Conservation (phyloP, 495 filamentous ascomycete genomes). For the Penicillium argentinense region DNA sequence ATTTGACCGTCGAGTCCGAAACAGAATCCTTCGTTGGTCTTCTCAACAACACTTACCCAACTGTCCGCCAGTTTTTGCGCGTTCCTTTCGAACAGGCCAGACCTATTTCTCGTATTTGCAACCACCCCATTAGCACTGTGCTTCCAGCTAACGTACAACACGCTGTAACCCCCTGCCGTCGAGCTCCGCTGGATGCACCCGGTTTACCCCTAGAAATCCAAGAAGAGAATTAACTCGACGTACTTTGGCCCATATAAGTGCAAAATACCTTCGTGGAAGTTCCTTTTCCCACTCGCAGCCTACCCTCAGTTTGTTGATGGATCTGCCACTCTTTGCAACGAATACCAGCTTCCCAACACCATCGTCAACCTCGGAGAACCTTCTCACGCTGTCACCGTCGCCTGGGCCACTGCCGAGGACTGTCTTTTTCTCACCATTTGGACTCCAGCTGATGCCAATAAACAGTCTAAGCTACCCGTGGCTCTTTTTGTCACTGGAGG, state of each 20-base stretch:
- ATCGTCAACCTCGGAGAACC: constrained; percentile 12
- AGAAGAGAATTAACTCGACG: constrained; percentile 7
- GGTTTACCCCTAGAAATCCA: constrained; percentile 3
- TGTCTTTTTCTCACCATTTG: constrained; percentile 20
- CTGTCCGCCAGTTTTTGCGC: constrained; percentile 10
- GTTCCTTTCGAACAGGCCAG: constrained; percentile 12
- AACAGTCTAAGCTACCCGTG: constrained; percentile 13
- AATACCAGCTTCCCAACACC: constrained; percentile 11
- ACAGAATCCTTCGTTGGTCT: constrained; percentile 13
- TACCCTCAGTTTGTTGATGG: constrained; percentile 14
- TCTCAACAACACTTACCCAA: constrained; percentile 6
- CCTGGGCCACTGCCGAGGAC: constrained; percentile 20
- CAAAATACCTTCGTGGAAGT: too few relatives aligned
- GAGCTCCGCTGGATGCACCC: constrained; percentile 13
- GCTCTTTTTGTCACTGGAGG: constrained; percentile 19
- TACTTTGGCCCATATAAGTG: constrained; percentile 7
- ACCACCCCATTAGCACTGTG: not conserved
- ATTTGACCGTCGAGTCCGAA: constrained; percentile 11
- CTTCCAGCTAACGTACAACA: not conserved
- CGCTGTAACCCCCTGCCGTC: constrained; percentile 10
- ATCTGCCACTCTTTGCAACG: constrained; percentile 11
- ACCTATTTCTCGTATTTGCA: not conserved
- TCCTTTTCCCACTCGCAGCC: too few relatives aligned
- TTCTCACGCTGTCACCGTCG: constrained; percentile 9
- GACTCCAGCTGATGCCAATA: constrained; percentile 14